Evolutionary conservation across 441 rosid genomes (phyloP), one percentile per base, ranked within the genome.

Genomic region (Croton setiger): DNA sequence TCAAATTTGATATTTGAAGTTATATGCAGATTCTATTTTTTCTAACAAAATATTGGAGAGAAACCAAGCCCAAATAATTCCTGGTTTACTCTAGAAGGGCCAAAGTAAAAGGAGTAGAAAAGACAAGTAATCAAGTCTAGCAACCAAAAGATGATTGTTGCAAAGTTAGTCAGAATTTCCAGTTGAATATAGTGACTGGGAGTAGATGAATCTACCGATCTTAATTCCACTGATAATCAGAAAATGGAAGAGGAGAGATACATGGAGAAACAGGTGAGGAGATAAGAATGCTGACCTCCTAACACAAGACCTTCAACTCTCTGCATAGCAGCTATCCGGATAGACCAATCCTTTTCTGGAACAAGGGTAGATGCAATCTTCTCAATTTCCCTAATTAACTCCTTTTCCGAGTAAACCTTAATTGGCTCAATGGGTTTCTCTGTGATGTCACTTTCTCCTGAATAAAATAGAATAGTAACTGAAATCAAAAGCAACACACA

Each of bases 271-370:
- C 43, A 48, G 49, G 44, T 9, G 58, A 69, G 33, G 66, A 55
- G 35, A 37, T 4, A 58, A 47, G n/a, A 41, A 37, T 14, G 43
- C 68, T 36, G 36, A 91, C 99, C 99, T 91, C 99, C 99, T 56
- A 74, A 85, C 74, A 87, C 96, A 76, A 96, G 97, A 78, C 86
- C 97, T 83, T 96, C 99, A 45, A 89, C 85, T 88, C 96, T 88
- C 79, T 88, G 98, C 96, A 96, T 86, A 81, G 99, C 97, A 73
- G 93, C 88, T 74, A 93, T 93, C 72, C 99, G 98, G 65, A 89
- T 57, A 43, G 99, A 85, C 99, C 99, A 96, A 75, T 96, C 99
- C 78, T 93, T 96, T 60, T 96, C 97, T 4, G 99, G 99, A 74
- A 87, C 91, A 58, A 96, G 97, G 20, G 84, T 93, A 48, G 87